Conservation (phyloP, 169 alveolate genomes). For the Plasmodium malariae region DNA sequence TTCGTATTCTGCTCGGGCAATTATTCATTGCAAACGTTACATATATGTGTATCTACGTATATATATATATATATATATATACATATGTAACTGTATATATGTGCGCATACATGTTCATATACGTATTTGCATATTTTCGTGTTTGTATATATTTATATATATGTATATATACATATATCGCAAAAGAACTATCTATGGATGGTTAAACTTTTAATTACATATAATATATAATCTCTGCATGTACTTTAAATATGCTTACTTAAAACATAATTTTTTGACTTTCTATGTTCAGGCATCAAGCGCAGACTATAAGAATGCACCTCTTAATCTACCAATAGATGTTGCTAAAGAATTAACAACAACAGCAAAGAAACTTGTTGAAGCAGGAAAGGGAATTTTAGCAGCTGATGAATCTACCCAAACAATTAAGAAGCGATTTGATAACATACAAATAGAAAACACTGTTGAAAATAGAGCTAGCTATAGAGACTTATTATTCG, state of each 20-base stretch:
- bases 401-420: constrained; percentile 99
- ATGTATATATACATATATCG: neutral
- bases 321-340: constrained; percentile 57
- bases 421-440: constrained; percentile 97
- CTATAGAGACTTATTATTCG: constrained; percentile 96
- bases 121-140: neutral
- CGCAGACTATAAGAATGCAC: constrained; percentile 54
- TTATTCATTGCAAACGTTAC: no score
- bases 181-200: no score
- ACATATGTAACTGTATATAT: no score
- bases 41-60: no score
- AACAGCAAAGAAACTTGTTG: constrained; percentile 71
- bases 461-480: constrained; percentile 96
- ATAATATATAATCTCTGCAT: neutral
- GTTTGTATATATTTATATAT: no score
- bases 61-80: neutral
- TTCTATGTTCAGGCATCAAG: constrained; percentile 12
- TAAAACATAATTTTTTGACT: constrained; percentile 1
- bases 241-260: neutral
- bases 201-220: no score
- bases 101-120: neutral
- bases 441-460: constrained; percentile 94
- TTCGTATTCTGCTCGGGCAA: no score
- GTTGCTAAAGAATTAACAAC: constrained; percentile 75
- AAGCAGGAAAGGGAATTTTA: constrained; percentile 97